Percentiles rank a stretch among this genome's conserved stretches.
phyloP scores from a whole-genome alignment of 345 rosid genomes.

The Salix koriyanagi region DNA sequence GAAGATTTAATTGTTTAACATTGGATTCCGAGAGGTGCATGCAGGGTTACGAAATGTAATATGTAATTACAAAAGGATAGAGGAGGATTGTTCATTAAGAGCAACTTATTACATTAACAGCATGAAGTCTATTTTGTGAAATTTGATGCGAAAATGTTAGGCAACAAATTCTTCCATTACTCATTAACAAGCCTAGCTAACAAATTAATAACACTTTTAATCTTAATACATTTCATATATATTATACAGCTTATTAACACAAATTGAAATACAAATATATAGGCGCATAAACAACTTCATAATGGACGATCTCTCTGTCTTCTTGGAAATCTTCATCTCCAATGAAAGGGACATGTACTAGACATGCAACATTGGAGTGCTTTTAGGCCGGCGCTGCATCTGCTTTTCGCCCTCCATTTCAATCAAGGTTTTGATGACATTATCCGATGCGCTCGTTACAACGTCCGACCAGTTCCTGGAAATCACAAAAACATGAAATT shows the following conservation, averaged over 20 bases:
- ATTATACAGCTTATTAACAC: background rate
- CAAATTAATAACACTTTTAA: no score
- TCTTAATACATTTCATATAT: background rate
- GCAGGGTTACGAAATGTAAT: no score
- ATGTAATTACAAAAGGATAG: no score
- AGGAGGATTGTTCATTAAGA: no score
- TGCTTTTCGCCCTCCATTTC: conserved; percentile 46
- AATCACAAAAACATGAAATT: background rate
- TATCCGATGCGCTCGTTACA: conserved; percentile 53
- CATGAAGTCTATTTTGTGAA: no score
- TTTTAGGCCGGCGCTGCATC: conserved; percentile 3
- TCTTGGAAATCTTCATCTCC: background rate
- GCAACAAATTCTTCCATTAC: no score
- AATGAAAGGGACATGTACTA: background rate
- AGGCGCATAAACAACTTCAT: background rate
- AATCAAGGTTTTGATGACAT: conserved; percentile 46
- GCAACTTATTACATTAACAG: no score
- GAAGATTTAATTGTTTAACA: no score
- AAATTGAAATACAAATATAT: background rate
- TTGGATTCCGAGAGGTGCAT: no score
- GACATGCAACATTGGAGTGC: background rate
- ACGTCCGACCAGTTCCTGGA: conserved; percentile 61
- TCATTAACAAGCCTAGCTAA: no score
- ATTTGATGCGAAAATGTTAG: no score
- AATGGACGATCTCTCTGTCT: background rate